Base-by-base conservation (phyloP, 1,284 basidiomycete species). In the Calocybe gambosa region DNA sequence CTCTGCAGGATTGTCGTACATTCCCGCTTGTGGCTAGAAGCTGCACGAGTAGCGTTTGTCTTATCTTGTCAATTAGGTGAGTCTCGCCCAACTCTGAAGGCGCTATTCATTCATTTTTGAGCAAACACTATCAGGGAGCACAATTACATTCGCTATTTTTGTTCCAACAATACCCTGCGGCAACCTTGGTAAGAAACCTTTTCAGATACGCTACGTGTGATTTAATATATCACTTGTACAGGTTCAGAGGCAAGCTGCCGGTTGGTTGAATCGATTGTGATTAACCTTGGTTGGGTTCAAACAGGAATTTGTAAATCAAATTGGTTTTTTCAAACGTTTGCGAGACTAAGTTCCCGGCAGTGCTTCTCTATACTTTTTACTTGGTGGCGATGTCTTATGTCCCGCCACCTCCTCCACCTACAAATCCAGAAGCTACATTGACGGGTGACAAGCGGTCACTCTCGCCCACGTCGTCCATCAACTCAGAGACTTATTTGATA, bases 1-100 rank as follows among this genome's bases (percentile, higher is more conserved):
- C 23, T n/a, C 13, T 37, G 10, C 40, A 78, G 75, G 74, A 63
- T 70, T 16, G 70, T 77, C 15, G 68, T 75, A 33, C 62, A 62
- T 13, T 75, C 75, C 52, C 61, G 59, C 12, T 55, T 67, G 28
- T 69, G 68, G 70, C 56, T 67, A 46, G 75, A 77, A 47, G 65
- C 68, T 42, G 58, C 61, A 36, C 67, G 73, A 1, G 48, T 67
- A 43, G 50, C 65, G 6, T 60, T 65, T 46, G 57, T 74, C 45
- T 54, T 72, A 25, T 39, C 64, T 10, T 58, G 69, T 28, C 68
- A 73, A 53, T 49, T 62, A 43, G 68, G 73, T 69, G 51, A 42
- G 15, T 46, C 23, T 13, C 35, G 5, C n/a, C 19, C 10, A 10
- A 31, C 13, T 4, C 13, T 8, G 6, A 8, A 12, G 12, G 12